phyloP scores from a whole-genome alignment of 257 asterid genomes.

The Forsythia suspensa region DNA sequence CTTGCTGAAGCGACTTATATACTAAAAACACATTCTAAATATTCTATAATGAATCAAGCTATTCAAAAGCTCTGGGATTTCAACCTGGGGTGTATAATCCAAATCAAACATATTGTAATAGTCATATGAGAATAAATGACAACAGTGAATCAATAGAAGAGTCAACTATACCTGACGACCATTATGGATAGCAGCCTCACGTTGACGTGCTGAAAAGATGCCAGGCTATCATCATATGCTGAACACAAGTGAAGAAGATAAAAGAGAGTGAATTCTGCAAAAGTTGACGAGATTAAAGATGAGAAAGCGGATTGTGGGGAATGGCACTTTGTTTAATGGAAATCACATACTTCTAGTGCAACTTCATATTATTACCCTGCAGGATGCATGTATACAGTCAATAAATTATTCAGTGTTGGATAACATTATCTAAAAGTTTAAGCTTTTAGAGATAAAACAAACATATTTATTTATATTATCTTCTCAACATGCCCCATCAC shows the following conservation, averaged over 20 bases:
- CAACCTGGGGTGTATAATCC: slow-evolving; percentile 18
- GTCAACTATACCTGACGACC: background rate
- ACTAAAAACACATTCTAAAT: background rate
- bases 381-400: background rate
- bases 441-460: background rate
- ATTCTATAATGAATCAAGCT: background rate
- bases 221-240: slow-evolving; percentile 12
- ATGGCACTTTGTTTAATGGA: slow-evolving; percentile 13
- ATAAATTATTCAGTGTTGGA: background rate
- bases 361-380: background rate
- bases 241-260: slow-evolving; percentile 15
- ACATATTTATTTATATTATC: background rate
- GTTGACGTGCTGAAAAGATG: slow-evolving; percentile 6
- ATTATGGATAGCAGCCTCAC: slow-evolving; percentile 1
- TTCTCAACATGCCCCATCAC: background rate
- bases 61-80: slow-evolving; percentile 5
- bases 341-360: background rate
- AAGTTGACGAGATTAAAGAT: background rate
- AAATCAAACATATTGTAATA: background rate
- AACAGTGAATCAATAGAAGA: slow-evolving; percentile 7
- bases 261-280: slow-evolving; percentile 3
- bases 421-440: background rate
- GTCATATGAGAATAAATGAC: background rate
- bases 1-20: slow-evolving; percentile 1
- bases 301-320: background rate